Evolutionary conservation across 352 stramenopile species (phyloP).

Genomic region (Albugo candida): DNA sequence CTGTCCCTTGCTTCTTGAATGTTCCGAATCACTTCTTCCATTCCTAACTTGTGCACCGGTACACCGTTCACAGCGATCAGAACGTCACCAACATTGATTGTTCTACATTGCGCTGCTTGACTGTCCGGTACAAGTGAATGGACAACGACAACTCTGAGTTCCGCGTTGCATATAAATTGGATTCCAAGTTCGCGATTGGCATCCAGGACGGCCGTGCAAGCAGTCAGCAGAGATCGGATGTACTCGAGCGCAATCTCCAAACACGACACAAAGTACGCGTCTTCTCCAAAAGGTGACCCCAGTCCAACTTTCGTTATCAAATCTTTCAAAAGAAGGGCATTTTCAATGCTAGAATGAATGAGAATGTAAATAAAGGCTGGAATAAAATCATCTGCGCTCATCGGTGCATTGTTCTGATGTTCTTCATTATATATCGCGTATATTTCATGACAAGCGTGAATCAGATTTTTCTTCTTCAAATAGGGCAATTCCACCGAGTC

Average conservation of each 20-base stretch:
- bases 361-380: slow-evolving; percentile 78
- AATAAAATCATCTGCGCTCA: slow-evolving; percentile 76
- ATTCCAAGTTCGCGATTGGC: slow-evolving; percentile 47
- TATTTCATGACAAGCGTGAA: slow-evolving; percentile 66
- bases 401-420: slow-evolving; percentile 44
- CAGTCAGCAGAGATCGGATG: slow-evolving; percentile 61
- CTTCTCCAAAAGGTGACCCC: slow-evolving; percentile 44
- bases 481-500: slow-evolving; percentile 63
- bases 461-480: slow-evolving; percentile 59
- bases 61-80: slow-evolving; percentile 65
- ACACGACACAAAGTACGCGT: slow-evolving; percentile 75
- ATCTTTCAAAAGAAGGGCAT: slow-evolving; percentile 56
- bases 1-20: slow-evolving; percentile 34
- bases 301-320: slow-evolving; percentile 63
- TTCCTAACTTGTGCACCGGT: slow-evolving; percentile 61
- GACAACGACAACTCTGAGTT: slow-evolving; percentile 35
- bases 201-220: slow-evolving; percentile 62
- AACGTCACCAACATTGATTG: slow-evolving; percentile 41
- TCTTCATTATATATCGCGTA: slow-evolving; percentile 56
- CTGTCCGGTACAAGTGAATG: slow-evolving; percentile 26
- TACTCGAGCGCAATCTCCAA: slow-evolving; percentile 79
- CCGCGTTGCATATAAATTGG: slow-evolving; percentile 37
- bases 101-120: slow-evolving; percentile 40
- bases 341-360: slow-evolving; percentile 43
- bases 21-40: slow-evolving; percentile 53